Percentiles rank a stretch among this genome's conserved stretches.
Conservation (phyloP, 495 filamentous ascomycete genomes). For the Hypoxylon lienhwacheense region DNA sequence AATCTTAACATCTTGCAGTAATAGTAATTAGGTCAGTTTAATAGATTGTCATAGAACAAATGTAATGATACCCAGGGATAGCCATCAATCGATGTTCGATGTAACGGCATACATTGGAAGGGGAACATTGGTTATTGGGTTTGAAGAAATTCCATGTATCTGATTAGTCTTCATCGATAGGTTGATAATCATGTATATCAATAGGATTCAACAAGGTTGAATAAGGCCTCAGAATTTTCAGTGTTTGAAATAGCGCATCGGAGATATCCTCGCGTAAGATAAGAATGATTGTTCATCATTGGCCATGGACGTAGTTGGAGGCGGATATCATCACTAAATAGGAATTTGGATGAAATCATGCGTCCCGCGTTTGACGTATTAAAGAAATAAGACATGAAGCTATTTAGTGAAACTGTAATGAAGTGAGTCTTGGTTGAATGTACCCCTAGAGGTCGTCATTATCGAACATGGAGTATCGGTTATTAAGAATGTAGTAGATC, state of each 20-base stretch:
- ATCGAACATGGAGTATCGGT: too few species aligned
- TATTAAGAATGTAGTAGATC: too few species aligned
- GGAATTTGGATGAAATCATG: not conserved
- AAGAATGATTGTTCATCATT: conserved; percentile 39
- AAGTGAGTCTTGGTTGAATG: too few species aligned
- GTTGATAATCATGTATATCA: not conserved
- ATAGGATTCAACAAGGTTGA: conserved; percentile 7
- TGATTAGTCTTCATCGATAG: not conserved
- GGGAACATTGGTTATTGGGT: not conserved
- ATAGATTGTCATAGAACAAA: not conserved
- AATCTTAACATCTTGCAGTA: not conserved
- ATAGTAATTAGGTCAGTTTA: not conserved
- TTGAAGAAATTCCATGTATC: conserved; percentile 10
- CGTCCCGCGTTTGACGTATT: too few species aligned
- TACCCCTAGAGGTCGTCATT: too few species aligned
- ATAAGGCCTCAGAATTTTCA: conserved; percentile 44
- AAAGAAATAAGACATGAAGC: too few species aligned
- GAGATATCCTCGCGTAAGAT: conserved; percentile 40
- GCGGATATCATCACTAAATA: not conserved
- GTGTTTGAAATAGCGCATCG: conserved; percentile 38
- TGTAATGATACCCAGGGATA: conserved; percentile 16
- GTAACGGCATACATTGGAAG: not conserved
- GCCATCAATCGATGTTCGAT: conserved; percentile 3
- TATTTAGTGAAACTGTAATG: too few species aligned
- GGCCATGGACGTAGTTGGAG: conserved; percentile 18